phyloP scores from a whole-genome alignment of 2,329 filamentous ascomycete genomes.

The Epichloe gansuensis region DNA sequence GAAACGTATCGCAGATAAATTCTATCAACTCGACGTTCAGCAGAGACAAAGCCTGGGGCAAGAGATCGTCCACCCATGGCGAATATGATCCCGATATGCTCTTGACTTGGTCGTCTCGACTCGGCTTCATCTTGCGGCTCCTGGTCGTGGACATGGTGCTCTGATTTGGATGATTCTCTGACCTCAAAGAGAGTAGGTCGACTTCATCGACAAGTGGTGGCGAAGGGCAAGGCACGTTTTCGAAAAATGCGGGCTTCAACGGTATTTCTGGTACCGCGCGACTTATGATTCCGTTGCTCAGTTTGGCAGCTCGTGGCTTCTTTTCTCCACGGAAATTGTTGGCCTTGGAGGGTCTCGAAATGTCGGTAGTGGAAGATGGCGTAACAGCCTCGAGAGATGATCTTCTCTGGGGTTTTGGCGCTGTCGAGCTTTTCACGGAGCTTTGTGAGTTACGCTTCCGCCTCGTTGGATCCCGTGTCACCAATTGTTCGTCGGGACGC shows the following conservation, averaged over 20 bases:
- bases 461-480: constrained; percentile 5
- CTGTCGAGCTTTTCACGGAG: constrained; percentile 10
- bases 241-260: constrained; percentile 25
- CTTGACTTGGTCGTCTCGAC: constrained; percentile 11
- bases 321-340: constrained; percentile 24
- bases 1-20: constrained; percentile 47
- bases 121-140: constrained; percentile 1
- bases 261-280: constrained; percentile 24
- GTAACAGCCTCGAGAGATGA: constrained; percentile 21
- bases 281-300: constrained; percentile 13
- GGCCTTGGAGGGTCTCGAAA: constrained; percentile 18
- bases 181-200: constrained; percentile 10
- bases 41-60: constrained; percentile 45
- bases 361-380: constrained; percentile 16
- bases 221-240: constrained; percentile 19
- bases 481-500: constrained; percentile 3
- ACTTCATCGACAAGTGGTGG: constrained; percentile 13
- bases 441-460: constrained; percentile 11
- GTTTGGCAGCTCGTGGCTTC: constrained; percentile 19
- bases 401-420: constrained; percentile 18
- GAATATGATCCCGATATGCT: constrained; percentile 15
- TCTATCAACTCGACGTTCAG: constrained; percentile 45
- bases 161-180: neutral
- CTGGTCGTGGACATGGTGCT: neutral
- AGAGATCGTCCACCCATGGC: constrained; percentile 16